These are phyloP conservation scores for Fallopia convolvulus DNA, from an alignment of 148 eudicot genomes.

Conservation along the genomic window DNA sequence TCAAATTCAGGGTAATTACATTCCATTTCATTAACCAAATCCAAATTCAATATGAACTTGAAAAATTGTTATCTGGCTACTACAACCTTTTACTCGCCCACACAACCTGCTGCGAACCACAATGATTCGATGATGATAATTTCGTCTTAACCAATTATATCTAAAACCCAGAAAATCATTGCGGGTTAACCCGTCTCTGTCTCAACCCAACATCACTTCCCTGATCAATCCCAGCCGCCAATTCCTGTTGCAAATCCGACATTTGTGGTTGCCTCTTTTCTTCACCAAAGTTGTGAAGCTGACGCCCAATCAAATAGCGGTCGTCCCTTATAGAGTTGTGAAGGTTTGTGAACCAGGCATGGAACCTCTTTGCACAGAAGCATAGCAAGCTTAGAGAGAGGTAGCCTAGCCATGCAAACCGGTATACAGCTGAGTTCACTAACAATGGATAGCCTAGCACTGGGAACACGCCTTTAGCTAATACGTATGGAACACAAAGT, in stretches of 20 bases:
- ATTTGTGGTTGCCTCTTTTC: slow-evolving; percentile 20
- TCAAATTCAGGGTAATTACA: slow-evolving; percentile 5
- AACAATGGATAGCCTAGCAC: slow-evolving; percentile 78
- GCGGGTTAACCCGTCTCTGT: slow-evolving; percentile 41
- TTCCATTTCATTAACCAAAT: neutral
- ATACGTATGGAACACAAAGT: slow-evolving; percentile 83
- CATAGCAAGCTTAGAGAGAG: slow-evolving; percentile 57
- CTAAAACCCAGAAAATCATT: slow-evolving; percentile 29
- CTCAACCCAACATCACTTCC: slow-evolving; percentile 63
- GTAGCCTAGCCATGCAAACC: slow-evolving; percentile 96
- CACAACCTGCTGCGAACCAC: neutral
- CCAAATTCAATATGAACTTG: slow-evolving; percentile 4
- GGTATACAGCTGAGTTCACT: slow-evolving; percentile 86
- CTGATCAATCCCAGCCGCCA: slow-evolving; percentile 17
- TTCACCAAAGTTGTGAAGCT: slow-evolving; percentile 89
- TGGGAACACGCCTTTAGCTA: slow-evolving; percentile 86
- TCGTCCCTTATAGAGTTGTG: slow-evolving; percentile 95
- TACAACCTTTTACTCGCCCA: neutral
- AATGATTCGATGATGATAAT: neutral
- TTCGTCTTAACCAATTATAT: neutral
- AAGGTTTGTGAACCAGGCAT: slow-evolving; percentile 94
- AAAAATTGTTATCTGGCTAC: neutral
- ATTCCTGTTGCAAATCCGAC: slow-evolving; percentile 16
- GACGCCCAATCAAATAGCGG: slow-evolving; percentile 83
- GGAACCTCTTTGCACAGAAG: slow-evolving; percentile 88